Evolutionary conservation across 2,329 filamentous ascomycete species (phyloP).

Genomic region (Acrocalymma vagum): DNA sequence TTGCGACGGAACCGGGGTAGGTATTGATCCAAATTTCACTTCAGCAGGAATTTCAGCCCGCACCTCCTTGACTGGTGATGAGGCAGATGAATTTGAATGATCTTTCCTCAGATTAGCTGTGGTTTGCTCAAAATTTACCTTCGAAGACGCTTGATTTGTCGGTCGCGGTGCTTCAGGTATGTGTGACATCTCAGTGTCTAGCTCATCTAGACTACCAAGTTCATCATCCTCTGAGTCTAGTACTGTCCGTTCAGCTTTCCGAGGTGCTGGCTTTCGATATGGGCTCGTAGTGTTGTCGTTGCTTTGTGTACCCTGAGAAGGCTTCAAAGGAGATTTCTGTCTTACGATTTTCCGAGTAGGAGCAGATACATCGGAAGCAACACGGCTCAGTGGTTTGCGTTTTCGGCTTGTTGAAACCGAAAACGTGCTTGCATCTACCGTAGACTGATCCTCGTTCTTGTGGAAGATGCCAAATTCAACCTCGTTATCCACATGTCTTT

Average conservation of each 20-base stretch:
- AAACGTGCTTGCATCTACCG: slow-evolving; percentile 10
- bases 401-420: slow-evolving; percentile 28
- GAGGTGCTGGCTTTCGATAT: slow-evolving; percentile 20
- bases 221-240: slow-evolving; percentile 45
- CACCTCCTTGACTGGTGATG: slow-evolving; percentile 35
- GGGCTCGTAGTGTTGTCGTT: slow-evolving; percentile 2
- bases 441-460: slow-evolving; percentile 23
- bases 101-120: slow-evolving; percentile 16
- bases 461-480: slow-evolving; percentile 13
- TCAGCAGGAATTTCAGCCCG: slow-evolving; percentile 23
- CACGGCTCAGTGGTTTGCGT: slow-evolving; percentile 40
- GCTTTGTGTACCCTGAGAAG: slow-evolving; percentile 12
- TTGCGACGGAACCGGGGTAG: slow-evolving; percentile 27
- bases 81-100: slow-evolving; percentile 17
- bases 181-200: slow-evolving; percentile 27
- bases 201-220: slow-evolving; percentile 34
- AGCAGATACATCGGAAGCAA: slow-evolving; percentile 30
- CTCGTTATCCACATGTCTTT: slow-evolving; percentile 22
- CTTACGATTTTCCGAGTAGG: slow-evolving; percentile 41
- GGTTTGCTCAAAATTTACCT: too few relatives aligned
- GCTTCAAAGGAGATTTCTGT: slow-evolving; percentile 26
- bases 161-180: slow-evolving; percentile 18
- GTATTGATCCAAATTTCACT: slow-evolving; percentile 22
- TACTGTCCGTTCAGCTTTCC: slow-evolving; percentile 27
- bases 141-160: too few relatives aligned